Percentiles rank a stretch among this genome's conserved stretches.
phyloP scores from a whole-genome alignment of 2,329 filamentous ascomycete species.

The Drechslera avenae region DNA sequence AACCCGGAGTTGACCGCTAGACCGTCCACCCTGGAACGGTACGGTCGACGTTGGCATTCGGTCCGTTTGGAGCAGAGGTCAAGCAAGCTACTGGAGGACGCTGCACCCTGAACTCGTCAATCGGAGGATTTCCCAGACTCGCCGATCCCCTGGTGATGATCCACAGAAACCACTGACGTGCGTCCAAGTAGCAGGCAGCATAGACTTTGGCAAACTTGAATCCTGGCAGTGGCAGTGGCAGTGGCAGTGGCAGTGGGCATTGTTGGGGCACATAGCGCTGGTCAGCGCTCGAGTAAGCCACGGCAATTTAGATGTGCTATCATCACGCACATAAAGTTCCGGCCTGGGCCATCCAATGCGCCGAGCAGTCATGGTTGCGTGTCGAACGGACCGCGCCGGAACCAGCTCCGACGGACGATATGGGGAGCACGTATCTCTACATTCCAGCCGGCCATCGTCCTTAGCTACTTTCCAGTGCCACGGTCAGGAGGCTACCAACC shows the following conservation, averaged over 20 bases:
- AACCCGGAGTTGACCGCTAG: not conserved
- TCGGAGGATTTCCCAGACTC: constrained; percentile 1
- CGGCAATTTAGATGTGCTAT: constrained; percentile 3
- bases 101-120: not conserved
- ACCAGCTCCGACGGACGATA: constrained; percentile 19
- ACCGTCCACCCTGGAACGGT: constrained; percentile 4
- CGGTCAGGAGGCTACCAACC: constrained; percentile 19
- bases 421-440: constrained; percentile 13
- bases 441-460: constrained; percentile 1
- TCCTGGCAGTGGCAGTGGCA: not conserved
- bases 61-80: constrained; percentile 12
- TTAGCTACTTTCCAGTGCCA: constrained; percentile 16
- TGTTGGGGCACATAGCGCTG: constrained; percentile 3
- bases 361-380: constrained; percentile 3
- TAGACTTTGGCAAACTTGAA: not conserved
- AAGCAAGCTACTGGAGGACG: constrained; percentile 2
- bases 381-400: constrained; percentile 26
- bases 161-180: not conserved
- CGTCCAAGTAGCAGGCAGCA: not conserved
- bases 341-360: constrained; percentile 1
- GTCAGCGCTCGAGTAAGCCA: not conserved
- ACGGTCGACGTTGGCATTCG: constrained; percentile 2
- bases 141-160: not conserved
- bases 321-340: constrained; percentile 11
- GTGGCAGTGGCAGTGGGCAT: not conserved